Evolutionary conservation across 306 rosid genomes (phyloP), one percentile per base, ranked within the genome.

Genomic region (Prunus davidiana): DNA sequence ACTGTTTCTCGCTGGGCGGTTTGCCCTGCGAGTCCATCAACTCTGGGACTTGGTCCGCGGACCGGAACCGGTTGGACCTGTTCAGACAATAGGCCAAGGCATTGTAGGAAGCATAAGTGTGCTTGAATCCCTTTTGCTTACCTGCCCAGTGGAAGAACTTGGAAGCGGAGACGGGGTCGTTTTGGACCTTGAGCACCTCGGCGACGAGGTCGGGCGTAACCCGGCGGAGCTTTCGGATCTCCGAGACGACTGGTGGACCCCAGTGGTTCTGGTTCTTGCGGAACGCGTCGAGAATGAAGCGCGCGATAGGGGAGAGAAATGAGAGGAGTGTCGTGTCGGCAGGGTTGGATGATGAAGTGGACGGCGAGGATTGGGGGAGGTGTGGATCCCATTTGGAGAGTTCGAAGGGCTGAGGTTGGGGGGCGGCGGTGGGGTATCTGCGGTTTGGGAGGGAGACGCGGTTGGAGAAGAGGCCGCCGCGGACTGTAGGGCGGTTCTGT

Each of bases 11-110:
- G n/a, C 86, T 86, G 0, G 98, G 97, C 1, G 90, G 88, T 55
- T 83, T 94, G 15, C 97, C 97, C 50, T 94, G 97, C 1, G 95
- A 84, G 7, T 81, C 87, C 98, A 90, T 94, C 41, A 91, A 82
- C 30, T 94, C 95, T 0, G 96, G 97, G 24, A 92, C 71, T 68
- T 89, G 91, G 79, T 90, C 95, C 0, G 91, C 96, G 0, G 88
- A 86, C 4, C 89, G 74, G 69, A 84, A 90, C 16, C 81, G 89
- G 32, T 85, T 78, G 16, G 69, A 38, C 8, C 93, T 88, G 78
- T 94, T 94, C 64, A 92, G 75, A 75, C 96, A 92, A 61, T 88
- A 90, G 12, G 96, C 84, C 3, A 85, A 79, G 49, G 98, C 98
- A 16, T 94, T 94, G 30, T 85, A 89, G 50, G 95, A 92, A 3